Percentiles rank a stretch among this genome's conserved stretches.
Evolutionary conservation across 495 filamentous ascomycete genomes (phyloP).

Genomic region (Geopyxis carbonaria): DNA sequence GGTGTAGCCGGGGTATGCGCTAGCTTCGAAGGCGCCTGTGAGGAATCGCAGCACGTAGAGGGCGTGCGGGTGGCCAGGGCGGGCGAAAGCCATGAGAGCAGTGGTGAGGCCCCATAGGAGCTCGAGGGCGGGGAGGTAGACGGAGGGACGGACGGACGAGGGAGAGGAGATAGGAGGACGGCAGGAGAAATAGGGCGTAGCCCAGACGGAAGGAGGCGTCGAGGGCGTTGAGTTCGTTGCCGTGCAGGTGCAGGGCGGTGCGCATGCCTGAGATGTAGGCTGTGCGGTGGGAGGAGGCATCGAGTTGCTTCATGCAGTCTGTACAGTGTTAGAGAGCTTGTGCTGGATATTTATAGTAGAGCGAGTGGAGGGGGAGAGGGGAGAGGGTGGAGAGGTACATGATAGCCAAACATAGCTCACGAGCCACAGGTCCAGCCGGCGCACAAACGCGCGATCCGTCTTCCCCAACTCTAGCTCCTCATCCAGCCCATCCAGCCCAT

Average conservation of each 20-base stretch:
- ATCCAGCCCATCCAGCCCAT: too few species aligned
- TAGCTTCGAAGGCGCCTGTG: slow-evolving; percentile 8
- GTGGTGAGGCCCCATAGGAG: slow-evolving; percentile 6
- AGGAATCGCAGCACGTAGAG: slow-evolving; percentile 9
- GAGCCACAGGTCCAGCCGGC: too few species aligned
- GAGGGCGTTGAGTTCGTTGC: slow-evolving; percentile 9
- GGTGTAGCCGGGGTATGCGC: slow-evolving; percentile 9
- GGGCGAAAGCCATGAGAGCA: slow-evolving; percentile 7
- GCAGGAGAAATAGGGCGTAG: slow-evolving; percentile 7
- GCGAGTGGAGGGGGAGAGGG: too few species aligned
- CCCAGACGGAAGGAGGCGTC: slow-evolving; percentile 8
- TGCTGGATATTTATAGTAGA: too few species aligned
- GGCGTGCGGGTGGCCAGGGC: slow-evolving; percentile 6
- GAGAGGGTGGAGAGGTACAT: too few species aligned
- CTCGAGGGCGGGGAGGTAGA: slow-evolving; percentile 5
- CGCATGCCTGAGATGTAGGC: slow-evolving; percentile 6
- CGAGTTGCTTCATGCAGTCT: slow-evolving; percentile 8
- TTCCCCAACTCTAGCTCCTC: too few species aligned
- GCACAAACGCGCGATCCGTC: too few species aligned
- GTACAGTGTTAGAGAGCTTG: too few species aligned
- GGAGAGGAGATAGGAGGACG: slow-evolving; percentile 3
- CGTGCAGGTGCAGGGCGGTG: slow-evolving; percentile 3
- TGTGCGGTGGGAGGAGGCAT: slow-evolving; percentile 6
- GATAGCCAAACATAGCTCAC: too few species aligned
- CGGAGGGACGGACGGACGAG: slow-evolving; percentile 1